Evolutionary conservation across 345 rosid species (phyloP), one percentile per base, ranked within the genome.

Genomic region (Litchi chinensis): DNA sequence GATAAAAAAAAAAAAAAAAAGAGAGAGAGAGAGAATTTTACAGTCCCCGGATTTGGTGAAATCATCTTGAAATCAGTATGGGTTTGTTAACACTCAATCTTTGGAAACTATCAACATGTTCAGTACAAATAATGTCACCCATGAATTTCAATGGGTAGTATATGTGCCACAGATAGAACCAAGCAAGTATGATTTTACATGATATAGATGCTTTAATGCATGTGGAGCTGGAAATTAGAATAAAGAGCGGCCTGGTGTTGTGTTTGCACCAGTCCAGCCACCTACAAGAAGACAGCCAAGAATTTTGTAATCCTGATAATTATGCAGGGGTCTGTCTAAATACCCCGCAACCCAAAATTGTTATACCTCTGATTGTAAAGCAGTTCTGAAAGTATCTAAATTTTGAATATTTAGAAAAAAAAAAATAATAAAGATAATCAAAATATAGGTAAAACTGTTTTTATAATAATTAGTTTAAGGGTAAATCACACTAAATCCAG

Each of bases 401-500:
- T 2, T 32, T 66, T 11, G 28, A 66, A 66, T n/a, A 65, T 50
- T 10, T 32, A 26, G 21, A 8, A 18, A 11, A 8, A 10, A 19
- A 22, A 22, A 10, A 57, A 8, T 48, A 52, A n/a, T 48, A 52
- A n/a, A 46, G 70, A 22, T 57, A 62, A 52, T 46, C 37, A 32
- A 32, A 32, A 32, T 32, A 32, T 32, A 32, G 37, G 37, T 32
- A 75, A 74, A 21, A 43, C 10, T 65, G 43, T 48, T 48, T 75
- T 10, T 26, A 3, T 11, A 16, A 28, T 50, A 76, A 66, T 22
- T 65, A 32, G 70, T 40, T 13, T 22, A 21, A 24, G 44, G 15
- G 41, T 54, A 13, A 76, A 68, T 54, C 56, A 21, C 48, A 70
- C 28, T 43, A 65, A 75, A 48, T 22, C 56, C n/a, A 48, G 26